These are phyloP conservation scores for Leptodermis oblonga DNA, from an alignment of 257 asterid species.

Conservation along the genomic window DNA sequence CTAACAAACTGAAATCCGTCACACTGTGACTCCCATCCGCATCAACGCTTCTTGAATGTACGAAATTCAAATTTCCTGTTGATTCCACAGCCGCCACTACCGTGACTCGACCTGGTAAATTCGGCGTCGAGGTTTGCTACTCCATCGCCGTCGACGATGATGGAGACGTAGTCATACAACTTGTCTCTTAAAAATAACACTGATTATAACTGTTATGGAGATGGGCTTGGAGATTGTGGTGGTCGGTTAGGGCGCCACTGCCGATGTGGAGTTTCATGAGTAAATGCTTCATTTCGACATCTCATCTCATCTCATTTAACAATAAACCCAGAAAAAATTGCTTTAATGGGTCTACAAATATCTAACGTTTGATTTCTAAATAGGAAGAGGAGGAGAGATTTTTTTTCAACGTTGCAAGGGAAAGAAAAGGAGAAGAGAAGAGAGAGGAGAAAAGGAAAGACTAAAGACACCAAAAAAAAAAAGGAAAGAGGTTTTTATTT, in stretches of 20 bases:
- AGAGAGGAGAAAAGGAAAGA: too few relatives aligned
- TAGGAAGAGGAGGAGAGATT: too few relatives aligned
- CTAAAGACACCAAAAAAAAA: too few relatives aligned
- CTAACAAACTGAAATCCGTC: slow-evolving; percentile 57
- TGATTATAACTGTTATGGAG: slow-evolving; percentile 9
- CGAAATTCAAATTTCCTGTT: slow-evolving; percentile 15
- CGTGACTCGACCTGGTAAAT: not conserved
- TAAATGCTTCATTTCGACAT: slow-evolving; percentile 96
- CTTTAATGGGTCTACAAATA: too few relatives aligned
- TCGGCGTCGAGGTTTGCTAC: slow-evolving; percentile 17
- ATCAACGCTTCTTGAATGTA: slow-evolving; percentile 12
- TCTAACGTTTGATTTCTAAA: too few relatives aligned
- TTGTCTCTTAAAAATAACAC: slow-evolving; percentile 2
- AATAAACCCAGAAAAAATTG: not conserved
- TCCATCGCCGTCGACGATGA: slow-evolving; percentile 9
- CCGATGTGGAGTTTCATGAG: slow-evolving; percentile 95
- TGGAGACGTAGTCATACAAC: not conserved
- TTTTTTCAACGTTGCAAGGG: too few relatives aligned
- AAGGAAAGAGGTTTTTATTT: too few relatives aligned
- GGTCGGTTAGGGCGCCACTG: slow-evolving; percentile 25
- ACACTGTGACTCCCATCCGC: slow-evolving; percentile 7
- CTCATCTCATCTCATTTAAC: slow-evolving; percentile 59
- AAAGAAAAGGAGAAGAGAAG: too few relatives aligned
- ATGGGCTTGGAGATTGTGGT: slow-evolving; percentile 13
- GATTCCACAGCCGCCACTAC: slow-evolving; percentile 11